These are phyloP conservation scores for Cupressus sempervirens DNA, from an alignment of 75 land plant species.

Conservation along the genomic window DNA sequence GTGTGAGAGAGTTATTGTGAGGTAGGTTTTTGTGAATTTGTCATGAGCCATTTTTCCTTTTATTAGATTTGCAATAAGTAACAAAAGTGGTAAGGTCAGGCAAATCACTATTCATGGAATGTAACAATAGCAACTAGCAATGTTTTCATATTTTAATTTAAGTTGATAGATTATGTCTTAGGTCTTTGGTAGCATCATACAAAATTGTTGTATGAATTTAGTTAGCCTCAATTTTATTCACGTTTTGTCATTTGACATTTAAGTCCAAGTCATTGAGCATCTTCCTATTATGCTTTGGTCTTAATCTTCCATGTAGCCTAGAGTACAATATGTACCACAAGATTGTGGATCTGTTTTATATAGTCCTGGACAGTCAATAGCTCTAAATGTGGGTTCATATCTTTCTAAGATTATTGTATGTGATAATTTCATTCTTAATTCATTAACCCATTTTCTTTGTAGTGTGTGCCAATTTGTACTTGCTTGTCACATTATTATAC, in stretches of 20 bases:
- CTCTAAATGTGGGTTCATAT: too few relatives aligned
- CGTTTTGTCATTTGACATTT: background rate
- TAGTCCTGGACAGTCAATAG: too few relatives aligned
- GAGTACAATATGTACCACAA: too few relatives aligned
- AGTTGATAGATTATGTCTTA: background rate
- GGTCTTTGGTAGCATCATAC: background rate
- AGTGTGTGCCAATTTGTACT: too few relatives aligned
- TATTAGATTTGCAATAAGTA: background rate
- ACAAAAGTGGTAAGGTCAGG: background rate
- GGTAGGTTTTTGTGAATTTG: conserved; percentile 27
- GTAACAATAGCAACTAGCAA: background rate
- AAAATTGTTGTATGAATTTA: background rate
- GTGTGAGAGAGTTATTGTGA: conserved; percentile 44
- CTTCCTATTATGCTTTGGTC: too few relatives aligned
- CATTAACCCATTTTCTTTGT: too few relatives aligned
- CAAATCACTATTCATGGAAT: background rate
- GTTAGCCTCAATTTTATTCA: background rate
- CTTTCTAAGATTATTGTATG: too few relatives aligned
- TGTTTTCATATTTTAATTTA: background rate
- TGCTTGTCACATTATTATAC: too few relatives aligned
- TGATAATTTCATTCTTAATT: too few relatives aligned
- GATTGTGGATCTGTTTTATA: too few relatives aligned
- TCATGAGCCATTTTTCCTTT: background rate
- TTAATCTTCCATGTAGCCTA: too few relatives aligned
- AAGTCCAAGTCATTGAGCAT: background rate